Evolutionary conservation across 2,329 filamentous ascomycete species (phyloP), one percentile per base, ranked within the genome.

Genomic region (Rutstroemia sp.): DNA sequence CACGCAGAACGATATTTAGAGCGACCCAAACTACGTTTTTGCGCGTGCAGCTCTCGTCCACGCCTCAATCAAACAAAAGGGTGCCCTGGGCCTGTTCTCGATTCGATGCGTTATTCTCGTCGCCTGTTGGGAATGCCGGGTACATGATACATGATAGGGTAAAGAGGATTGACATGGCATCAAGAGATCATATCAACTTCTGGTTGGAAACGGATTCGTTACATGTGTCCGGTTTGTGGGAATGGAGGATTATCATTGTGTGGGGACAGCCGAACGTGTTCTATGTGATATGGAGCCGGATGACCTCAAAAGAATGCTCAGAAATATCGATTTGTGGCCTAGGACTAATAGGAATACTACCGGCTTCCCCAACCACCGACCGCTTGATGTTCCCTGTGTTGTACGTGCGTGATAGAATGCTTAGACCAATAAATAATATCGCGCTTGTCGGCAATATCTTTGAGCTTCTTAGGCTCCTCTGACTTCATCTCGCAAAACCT

Each of bases 371-470:
- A 42, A 51, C 51, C 39, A 38, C 54, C 48, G 48, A 36, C 42
- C 42, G 54, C 30, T 42, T 51, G 36, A 23, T 42, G 17, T 44
- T 25, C 47, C 54, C 46, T 57, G 54, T 57, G 54, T 56, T 56
- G 53, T 56, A 56, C 53, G 49, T 57, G 55, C 55, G 50, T 54
- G 50, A 57, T 45, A 36, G 42, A 56, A 56, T 52, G 49, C 40
- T 56, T 56, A 56, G 54, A 53, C 54, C 54, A 56, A 56, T 56
- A 56, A 56, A 56, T 30, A 39, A 52, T 47, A 42, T 48, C 58
- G 58, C 60, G 56, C 61, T 64, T 62, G 58, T 63, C 58, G 61
- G 58, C 54, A 61, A 58, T 59, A 54, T 56, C 60, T 55, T 51
- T 45, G 36, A 58, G 56, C 53, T 58, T 45, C 61, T 56, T 56